Evolutionary conservation across 169 alveolate genomes (phyloP).

Genomic region (Plasmodium malariae): DNA sequence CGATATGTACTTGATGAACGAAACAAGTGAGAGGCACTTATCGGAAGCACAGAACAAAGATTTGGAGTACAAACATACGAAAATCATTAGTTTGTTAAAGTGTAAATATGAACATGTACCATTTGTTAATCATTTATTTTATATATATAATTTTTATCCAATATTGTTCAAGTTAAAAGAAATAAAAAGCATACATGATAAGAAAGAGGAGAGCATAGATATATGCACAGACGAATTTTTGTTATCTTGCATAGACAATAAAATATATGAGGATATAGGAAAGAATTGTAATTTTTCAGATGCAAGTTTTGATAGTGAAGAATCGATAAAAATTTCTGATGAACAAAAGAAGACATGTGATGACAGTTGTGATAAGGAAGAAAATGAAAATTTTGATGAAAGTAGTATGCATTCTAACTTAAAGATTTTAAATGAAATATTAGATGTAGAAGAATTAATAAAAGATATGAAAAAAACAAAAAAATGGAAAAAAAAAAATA

Average conservation of each 20-base stretch:
- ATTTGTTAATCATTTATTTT: conserved; percentile 32
- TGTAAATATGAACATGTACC: conserved; percentile 45
- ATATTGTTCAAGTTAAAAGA: conserved; percentile 21
- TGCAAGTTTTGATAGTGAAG: conserved; percentile 41
- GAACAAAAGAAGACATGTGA: not conserved
- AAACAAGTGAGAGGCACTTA: not conserved
- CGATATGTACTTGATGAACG: conserved; percentile 39
- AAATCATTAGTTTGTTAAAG: conserved; percentile 11
- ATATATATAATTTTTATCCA: conserved; percentile 24
- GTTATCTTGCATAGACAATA: conserved; percentile 15
- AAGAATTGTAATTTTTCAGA: conserved; percentile 30
- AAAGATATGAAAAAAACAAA: conserved; percentile 60
- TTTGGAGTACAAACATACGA: conserved; percentile 26
- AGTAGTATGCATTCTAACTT: conserved; percentile 6
- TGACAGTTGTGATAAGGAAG: not conserved
- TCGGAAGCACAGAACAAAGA: not conserved
- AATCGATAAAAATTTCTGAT: conserved; percentile 17
- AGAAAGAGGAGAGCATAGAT: conserved; percentile 9
- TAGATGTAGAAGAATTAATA: conserved; percentile 35
- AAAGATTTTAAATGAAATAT: conserved; percentile 8
- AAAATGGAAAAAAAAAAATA: conserved; percentile 15
- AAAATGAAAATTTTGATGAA: not conserved
- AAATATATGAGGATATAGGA: conserved; percentile 15
- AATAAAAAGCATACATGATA: conserved; percentile 32
- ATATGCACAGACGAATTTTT: conserved; percentile 5